Evolutionary conservation across 352 stramenopile species (phyloP).

Genomic region (Pythium vanterpoolii): DNA sequence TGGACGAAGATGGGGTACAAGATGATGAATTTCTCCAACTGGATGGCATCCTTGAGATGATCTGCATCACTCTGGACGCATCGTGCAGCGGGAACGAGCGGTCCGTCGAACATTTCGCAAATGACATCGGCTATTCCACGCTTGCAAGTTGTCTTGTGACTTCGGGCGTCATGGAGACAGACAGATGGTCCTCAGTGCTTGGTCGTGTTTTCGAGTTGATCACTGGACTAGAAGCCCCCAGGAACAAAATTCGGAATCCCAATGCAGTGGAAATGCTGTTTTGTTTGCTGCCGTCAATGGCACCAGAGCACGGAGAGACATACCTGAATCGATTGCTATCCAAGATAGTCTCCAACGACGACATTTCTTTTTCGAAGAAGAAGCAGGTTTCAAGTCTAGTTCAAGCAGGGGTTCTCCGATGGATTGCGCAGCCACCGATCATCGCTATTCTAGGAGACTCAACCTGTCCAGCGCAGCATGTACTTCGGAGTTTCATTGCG

Average conservation of each 20-base stretch:
- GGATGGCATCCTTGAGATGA: conserved; percentile 45
- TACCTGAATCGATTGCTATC: conserved; percentile 36
- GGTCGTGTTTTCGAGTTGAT: conserved; percentile 62
- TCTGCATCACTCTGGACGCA: conserved; percentile 45
- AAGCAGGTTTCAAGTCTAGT: conserved; percentile 49
- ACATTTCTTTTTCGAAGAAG: conserved; percentile 41
- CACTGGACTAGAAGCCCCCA: conserved; percentile 28
- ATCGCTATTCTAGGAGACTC: conserved; percentile 31
- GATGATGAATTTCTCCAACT: conserved; percentile 41
- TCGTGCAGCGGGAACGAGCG: conserved; percentile 23
- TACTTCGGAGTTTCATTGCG: conserved; percentile 38
- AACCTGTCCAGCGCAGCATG: conserved; percentile 29
- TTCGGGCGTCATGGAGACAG: conserved; percentile 42
- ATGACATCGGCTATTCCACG: conserved; percentile 40
- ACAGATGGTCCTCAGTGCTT: conserved; percentile 33
- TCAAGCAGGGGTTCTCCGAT: conserved; percentile 48
- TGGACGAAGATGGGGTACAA: background rate
- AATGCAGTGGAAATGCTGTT: conserved; percentile 58
- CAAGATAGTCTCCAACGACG: conserved; percentile 46
- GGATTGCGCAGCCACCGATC: conserved; percentile 43
- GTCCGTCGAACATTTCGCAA: conserved; percentile 39
- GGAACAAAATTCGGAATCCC: conserved; percentile 56
- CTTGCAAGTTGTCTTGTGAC: conserved; percentile 56
- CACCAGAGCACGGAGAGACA: conserved; percentile 23
- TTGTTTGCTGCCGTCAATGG: conserved; percentile 37